Base-by-base conservation (phyloP, 2,329 filamentous ascomycete species). In the Herpomyces periplanetae region DNA sequence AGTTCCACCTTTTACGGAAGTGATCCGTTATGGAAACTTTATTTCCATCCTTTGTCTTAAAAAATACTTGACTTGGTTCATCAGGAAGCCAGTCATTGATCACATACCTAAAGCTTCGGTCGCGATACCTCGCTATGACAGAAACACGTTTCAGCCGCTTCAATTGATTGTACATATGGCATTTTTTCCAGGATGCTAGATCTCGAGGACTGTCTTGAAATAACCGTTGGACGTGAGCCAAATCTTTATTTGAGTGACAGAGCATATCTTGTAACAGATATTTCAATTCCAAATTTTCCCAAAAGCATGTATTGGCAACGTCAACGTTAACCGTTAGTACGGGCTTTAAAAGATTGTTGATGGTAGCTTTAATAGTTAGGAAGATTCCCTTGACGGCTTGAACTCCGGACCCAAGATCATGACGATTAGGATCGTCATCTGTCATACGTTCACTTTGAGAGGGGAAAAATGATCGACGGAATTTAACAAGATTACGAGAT, bases 241-340 rank as follows among this genome's bases (percentile, higher is more conserved):
- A n/a, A 19, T 13, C 21, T 11, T 8, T 28, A 29, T 19, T 28
- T 28, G 19, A 36, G 35, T 33, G 27, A n/a, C 7, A 26, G 17
- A 4, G 27, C 15, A 35, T 26, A 22, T 37, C 32, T 2, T 35
- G 24, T 16, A 35, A 37, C 19, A 35, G 30, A 9, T 32, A 27
- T 8, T 30, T 27, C 7, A 45, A 23, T 15, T 38, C 34, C 12
- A 36, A 33, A 2, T 36, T 23, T 14, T 43, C 47, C 62, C 66
- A 91, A 41, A 96, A 96, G 6, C 64, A 65, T 0, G 68, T 65
- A 32, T 91, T 87, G 22, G 73, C 62, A 12, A 87, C 63, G 30
- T 96, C 75, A 5, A 85, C 56, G 28, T 88, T 91, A 33, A 96
- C 43, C 0, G 64, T 55, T 4, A 91, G 45, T 5, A 53, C 54